Conservation (phyloP, 176 grass and related monocot species). For the Rhynchospora tenuis region DNA sequence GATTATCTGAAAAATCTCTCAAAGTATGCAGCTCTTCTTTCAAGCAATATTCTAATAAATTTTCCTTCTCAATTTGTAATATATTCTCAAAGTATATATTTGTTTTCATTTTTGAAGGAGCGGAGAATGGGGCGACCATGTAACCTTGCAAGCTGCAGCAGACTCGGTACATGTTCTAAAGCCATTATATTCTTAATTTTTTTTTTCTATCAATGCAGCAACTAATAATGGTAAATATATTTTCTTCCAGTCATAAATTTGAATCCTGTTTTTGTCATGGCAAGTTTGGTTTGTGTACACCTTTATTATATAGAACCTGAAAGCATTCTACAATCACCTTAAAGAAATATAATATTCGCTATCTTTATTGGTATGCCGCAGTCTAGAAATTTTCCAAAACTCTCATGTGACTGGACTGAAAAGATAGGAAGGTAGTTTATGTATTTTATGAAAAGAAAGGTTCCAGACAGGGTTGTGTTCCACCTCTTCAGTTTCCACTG, state of each 20-base stretch:
- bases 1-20: slow-evolving; percentile 57
- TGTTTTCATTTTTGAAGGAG: slow-evolving; percentile 23
- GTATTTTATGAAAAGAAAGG: not conserved
- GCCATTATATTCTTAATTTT: not conserved
- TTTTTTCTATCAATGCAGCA: not conserved
- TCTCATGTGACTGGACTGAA: not conserved
- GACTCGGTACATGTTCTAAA: slow-evolving; percentile 34
- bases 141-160: slow-evolving; percentile 61
- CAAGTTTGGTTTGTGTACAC: not conserved
- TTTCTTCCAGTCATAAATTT: not conserved
- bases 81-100: slow-evolving; percentile 1
- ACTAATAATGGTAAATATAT: not conserved
- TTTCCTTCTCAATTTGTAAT: not conserved
- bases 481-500: not conserved
- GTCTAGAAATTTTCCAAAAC: not conserved
- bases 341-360: not conserved
- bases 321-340: not conserved
- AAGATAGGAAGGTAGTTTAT: not conserved
- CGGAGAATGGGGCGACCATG: slow-evolving; percentile 65
- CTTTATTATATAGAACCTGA: not conserved
- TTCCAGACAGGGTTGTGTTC: not conserved
- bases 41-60: slow-evolving; percentile 1
- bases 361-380: too few species aligned
- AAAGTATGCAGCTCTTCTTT: slow-evolving; percentile 30
- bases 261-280: not conserved